Percentiles rank a stretch among this genome's conserved stretches.
phyloP scores from a whole-genome alignment of 257 asterid genomes.

The Prunella vulgaris region DNA sequence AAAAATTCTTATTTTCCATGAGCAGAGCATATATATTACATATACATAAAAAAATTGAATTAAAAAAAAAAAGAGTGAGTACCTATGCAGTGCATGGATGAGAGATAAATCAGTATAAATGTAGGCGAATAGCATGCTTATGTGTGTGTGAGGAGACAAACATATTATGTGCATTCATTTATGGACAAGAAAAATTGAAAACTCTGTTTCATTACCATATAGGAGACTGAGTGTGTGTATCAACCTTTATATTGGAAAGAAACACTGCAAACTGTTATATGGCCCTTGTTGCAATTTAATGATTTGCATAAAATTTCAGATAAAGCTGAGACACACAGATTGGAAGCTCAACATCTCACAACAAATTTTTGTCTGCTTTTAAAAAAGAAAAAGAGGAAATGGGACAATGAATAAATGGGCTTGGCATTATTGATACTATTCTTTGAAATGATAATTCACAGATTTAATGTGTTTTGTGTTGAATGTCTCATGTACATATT shows the following conservation, averaged over 20 bases:
- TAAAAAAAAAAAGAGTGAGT: not conserved
- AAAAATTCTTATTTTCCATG: too few relatives aligned
- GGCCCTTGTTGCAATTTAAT: slow-evolving; percentile 11
- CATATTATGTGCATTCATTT: slow-evolving; percentile 23
- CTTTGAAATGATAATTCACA: too few relatives aligned
- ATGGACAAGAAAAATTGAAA: slow-evolving; percentile 15
- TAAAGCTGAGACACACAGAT: slow-evolving; percentile 15
- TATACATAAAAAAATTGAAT: not conserved
- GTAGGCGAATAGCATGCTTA: not conserved
- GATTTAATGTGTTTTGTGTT: too few relatives aligned
- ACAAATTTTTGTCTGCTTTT: slow-evolving; percentile 21
- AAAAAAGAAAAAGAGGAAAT: too few relatives aligned
- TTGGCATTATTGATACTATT: too few relatives aligned
- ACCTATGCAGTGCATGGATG: not conserved
- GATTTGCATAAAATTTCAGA: slow-evolving; percentile 13
- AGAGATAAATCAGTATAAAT: not conserved
- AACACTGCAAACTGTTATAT: slow-evolving; percentile 2
- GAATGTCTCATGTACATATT: too few relatives aligned
- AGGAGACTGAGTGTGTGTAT: too few relatives aligned
- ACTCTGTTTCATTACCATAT: too few relatives aligned
- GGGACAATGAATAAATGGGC: too few relatives aligned
- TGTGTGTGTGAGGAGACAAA: not conserved
- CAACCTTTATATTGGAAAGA: slow-evolving; percentile 18
- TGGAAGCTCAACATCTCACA: slow-evolving; percentile 19
- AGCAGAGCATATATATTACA: not conserved